phyloP scores from a whole-genome alignment of 345 rosid genomes.

The Populus pruinosa region DNA sequence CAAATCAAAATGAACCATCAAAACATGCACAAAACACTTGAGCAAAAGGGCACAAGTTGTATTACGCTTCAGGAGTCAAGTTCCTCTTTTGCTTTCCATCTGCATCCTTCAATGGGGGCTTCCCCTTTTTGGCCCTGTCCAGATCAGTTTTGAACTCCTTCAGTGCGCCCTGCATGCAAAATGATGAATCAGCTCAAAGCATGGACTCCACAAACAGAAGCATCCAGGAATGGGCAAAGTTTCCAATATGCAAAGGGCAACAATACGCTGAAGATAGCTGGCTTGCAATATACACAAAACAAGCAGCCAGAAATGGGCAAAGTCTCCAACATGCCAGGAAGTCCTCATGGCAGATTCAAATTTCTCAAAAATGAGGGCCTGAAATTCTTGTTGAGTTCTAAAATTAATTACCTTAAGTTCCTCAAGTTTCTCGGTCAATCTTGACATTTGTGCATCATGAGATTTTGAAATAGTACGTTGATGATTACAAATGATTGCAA shows the following conservation, averaged over 20 bases:
- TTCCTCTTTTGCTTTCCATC: constrained; percentile 84
- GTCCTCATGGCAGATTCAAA: neutral
- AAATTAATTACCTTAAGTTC: constrained; percentile 59
- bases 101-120: constrained; percentile 74
- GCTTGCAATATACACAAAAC: neutral
- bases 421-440: constrained; percentile 63
- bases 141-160: constrained; percentile 68
- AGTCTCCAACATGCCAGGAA: neutral
- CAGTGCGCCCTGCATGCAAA: constrained; percentile 46
- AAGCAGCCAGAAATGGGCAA: no score
- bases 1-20: constrained; percentile 4
- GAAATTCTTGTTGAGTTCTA: neutral
- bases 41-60: constrained; percentile 15
- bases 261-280: neutral
- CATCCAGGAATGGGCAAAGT: neutral
- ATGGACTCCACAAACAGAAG: neutral
- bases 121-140: constrained; percentile 81
- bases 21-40: neutral
- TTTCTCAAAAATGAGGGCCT: neutral
- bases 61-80: constrained; percentile 78
- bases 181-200: constrained; percentile 15
- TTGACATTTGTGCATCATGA: constrained; percentile 76
- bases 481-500: constrained; percentile 98
- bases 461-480: constrained; percentile 87
- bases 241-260: neutral